Base-by-base conservation (phyloP, 352 stramenopile genomes). In the Globisporangium camurandrum region DNA sequence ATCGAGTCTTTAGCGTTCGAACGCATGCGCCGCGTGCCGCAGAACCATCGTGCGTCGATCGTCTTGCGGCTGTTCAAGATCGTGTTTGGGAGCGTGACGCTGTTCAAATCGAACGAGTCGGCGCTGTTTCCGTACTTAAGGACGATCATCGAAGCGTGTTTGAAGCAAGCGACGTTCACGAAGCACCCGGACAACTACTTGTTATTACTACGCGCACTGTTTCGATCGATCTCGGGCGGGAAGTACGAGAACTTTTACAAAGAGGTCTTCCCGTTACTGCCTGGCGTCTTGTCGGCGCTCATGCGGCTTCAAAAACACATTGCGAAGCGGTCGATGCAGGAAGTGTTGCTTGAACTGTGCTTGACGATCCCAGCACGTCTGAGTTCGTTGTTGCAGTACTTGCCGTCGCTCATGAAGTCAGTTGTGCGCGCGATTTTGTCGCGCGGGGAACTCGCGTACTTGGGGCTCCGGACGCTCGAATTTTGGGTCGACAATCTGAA, bases 401-500 rank as follows among this genome's bases (percentile, higher is more conserved):
- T 99, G 24, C 95, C 96, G 34, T 92, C 97, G 23, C 71, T 99
- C 20, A 87, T 99, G 67, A 86, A 95, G 53, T 88, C 97, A 4
- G 95, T 98, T 34, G 84, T 98, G 37, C 80, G 83, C 34, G 94
- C 95, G 9, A 92, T 99, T 11, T 54, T 97, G 51, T 97, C 89
- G 14, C 83, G 93, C 1, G 95, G 93, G 16, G 95, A 99, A 66
- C 69, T 99, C 2, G 85, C 96, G 12, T 98, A 98, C 51, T 71
- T 99, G 33, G 96, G 89, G 30, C 65, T 98, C 27, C 78, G 91
- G 6, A 98, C 92, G 22, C 74, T 99, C 2, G 96, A 99, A 69
- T 99, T 99, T 64, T 99, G 96, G 97, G 88, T 98, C 8, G 96
- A 99, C 65, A 99, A 99, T 63, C 66, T 99, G 16, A 98, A 98